A percentile compares a stretch with the other conserved stretches of the same genome.
Evolutionary conservation across 805 yeast species (phyloP).

Genomic region (Candida ortonii): DNA sequence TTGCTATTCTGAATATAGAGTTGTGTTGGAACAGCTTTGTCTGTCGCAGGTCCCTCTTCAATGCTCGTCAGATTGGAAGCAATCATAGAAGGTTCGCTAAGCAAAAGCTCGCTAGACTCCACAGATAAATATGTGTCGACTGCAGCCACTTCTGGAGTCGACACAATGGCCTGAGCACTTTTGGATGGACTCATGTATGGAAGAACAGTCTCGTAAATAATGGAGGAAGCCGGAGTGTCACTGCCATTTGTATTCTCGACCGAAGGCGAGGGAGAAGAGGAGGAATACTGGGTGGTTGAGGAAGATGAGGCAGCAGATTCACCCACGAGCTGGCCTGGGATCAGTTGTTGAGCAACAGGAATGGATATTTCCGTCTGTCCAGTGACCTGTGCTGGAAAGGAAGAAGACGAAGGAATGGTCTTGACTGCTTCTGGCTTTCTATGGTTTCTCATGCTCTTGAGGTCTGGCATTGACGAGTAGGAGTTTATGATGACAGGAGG

Average conservation of each 20-base stretch:
- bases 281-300: slow-evolving; percentile 17
- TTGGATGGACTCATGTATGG: too few species aligned
- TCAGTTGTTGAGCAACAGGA: slow-evolving; percentile 7
- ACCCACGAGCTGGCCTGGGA: slow-evolving; percentile 11
- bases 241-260: slow-evolving; percentile 12
- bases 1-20: too few species aligned
- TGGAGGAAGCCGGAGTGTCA: slow-evolving; percentile 25
- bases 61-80: slow-evolving; percentile 1
- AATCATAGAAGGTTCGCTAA: not conserved
- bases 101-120: not conserved
- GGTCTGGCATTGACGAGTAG: slow-evolving; percentile 1
- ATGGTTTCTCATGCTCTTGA: not conserved
- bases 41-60: not conserved
- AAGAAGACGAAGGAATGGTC: too few species aligned
- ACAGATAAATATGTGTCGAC: slow-evolving; percentile 1
- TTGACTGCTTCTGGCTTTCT: slow-evolving; percentile 1
- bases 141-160: not conserved
- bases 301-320: slow-evolving; percentile 17
- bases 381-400: not conserved
- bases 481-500: not conserved
- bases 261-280: slow-evolving; percentile 24
- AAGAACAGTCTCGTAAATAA: slow-evolving; percentile 16
- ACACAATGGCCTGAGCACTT: too few species aligned
- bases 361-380: not conserved
- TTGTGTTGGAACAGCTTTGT: too few species aligned